Base-by-base conservation (phyloP, 768 basidiomycete genomes). In the Tylopilus sp. region DNA sequence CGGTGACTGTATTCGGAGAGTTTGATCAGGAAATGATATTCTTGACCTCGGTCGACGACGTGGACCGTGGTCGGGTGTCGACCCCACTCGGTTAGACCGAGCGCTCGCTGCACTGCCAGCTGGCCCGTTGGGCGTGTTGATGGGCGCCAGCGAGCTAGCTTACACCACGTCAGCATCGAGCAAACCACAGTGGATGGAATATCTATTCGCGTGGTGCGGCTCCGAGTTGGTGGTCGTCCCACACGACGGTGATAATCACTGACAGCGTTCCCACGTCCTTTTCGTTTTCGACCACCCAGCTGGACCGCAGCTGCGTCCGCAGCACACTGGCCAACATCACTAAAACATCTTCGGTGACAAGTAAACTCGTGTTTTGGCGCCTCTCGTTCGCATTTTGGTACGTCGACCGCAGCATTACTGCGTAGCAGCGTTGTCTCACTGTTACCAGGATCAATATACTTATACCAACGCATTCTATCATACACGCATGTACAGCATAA, bases 401-500 rank as follows among this genome's bases (percentile, higher is more conserved):
- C n/a, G 52, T 44, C 36, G 26, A 20, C 51, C 6, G 15, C 10
- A 12, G 22, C 23, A 26, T 3, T 20, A 12, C 22, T 43, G 47
- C 8, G 17, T n/a, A 18, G 8, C 20, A 4, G 23, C 13, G 25
- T 21, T 9, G 25, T 26, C 40, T 51, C 18, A 48, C 10, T 4
- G 2, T 9, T 21, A 6, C 13, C 28, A 43, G 52, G 52, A 50
- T 31, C 28, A 28, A 28, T n/a, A n/a, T n/a, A n/a, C n/a, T n/a
- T 39, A 42, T 53, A 46, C 50, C 39, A 28, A 6, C 21, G 3
- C 10, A 33, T 51, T n/a, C 35, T 48, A 38, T 22, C 33, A 31
- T 41, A 25, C 30, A 26, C 33, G 6, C 25, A 44, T 52, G 50
- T 49, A 38, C 8, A 46, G 13, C 40, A 42, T 51, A 2, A 55